These are phyloP conservation scores for Carallia brachiata DNA, from an alignment of 345 rosid species.

Conservation along the genomic window DNA sequence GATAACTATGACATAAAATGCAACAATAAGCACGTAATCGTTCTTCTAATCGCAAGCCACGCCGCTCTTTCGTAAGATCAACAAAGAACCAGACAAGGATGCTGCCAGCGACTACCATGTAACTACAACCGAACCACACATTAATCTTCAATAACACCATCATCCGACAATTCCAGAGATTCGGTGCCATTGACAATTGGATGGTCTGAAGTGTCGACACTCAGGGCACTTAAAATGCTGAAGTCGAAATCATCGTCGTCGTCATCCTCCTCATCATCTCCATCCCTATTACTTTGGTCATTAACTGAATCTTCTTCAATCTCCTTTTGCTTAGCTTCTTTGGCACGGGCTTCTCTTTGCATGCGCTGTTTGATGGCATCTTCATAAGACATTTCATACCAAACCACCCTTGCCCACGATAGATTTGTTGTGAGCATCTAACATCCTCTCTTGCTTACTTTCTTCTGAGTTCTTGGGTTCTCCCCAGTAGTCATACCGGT, in stretches of 20 bases:
- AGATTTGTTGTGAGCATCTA: constrained; percentile 73
- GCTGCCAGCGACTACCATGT: no score
- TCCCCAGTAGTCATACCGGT: constrained; percentile 89
- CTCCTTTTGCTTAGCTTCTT: constrained; percentile 22
- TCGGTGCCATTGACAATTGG: constrained; percentile 81
- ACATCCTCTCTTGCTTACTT: constrained; percentile 70
- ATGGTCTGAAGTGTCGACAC: constrained; percentile 41
- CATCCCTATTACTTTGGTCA: constrained; percentile 12
- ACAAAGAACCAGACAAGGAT: no score
- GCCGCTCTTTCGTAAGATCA: no score
- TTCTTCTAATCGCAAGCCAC: no score
- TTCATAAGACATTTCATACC: constrained; percentile 85
- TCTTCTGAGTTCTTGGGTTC: constrained; percentile 89
- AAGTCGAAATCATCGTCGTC: constrained; percentile 59
- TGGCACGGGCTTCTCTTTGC: constrained; percentile 50
- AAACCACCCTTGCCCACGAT: constrained; percentile 81
- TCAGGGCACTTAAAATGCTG: constrained; percentile 58
- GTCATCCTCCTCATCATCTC: constrained; percentile 32
- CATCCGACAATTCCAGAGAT: constrained; percentile 52
- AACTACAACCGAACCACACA: background rate
- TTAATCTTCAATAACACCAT: constrained; percentile 43
- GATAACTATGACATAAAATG: no score
- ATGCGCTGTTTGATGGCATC: constrained; percentile 60
- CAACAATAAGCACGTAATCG: no score
- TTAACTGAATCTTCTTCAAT: constrained; percentile 31